phyloP scores from a whole-genome alignment of 345 rosid species.

The Sisymbrium altissimum region DNA sequence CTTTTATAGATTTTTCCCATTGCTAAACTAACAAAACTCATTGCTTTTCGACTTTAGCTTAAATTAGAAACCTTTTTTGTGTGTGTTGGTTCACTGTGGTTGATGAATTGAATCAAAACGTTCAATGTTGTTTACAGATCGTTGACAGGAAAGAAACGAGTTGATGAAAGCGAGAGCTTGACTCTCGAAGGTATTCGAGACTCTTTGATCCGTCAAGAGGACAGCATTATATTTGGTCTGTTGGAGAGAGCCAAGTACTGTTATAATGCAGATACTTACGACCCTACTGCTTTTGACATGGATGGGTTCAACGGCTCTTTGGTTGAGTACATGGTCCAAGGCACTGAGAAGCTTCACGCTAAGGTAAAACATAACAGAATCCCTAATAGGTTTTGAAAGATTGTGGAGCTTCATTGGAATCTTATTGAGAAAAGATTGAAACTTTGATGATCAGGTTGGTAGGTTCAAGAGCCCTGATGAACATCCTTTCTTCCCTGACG shows the following conservation, averaged over 20 bases:
- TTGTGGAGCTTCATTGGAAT: neutral
- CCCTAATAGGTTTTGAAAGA: neutral
- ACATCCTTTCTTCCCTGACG: constrained; percentile 77
- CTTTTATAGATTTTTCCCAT: neutral
- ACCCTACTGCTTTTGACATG: constrained; percentile 64
- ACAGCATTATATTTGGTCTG: constrained; percentile 78
- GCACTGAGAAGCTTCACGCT: constrained; percentile 86
- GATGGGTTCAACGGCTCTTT: constrained; percentile 81
- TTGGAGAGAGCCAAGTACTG: constrained; percentile 84
- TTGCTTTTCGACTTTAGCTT: neutral
- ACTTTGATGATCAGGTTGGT: constrained; percentile 55
- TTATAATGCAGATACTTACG: constrained; percentile 82
- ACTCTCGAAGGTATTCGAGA: constrained; percentile 70
- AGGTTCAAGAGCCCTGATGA: constrained; percentile 91
- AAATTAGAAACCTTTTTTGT: constrained; percentile 5
- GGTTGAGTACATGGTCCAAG: constrained; percentile 75
- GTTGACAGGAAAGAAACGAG: constrained; percentile 42
- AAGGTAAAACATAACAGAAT: constrained; percentile 42
- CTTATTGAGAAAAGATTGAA: neutral
- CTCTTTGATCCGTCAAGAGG: constrained; percentile 87
- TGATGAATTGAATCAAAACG: neutral
- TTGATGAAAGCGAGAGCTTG: constrained; percentile 71
- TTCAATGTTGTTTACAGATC: constrained; percentile 39
- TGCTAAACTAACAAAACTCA: neutral
- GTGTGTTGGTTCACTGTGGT: neutral